A percentile compares a stretch with the other conserved stretches of the same genome.
Evolutionary conservation across 768 basidiomycete species (phyloP).

Genomic region (Brasilioporus rufonigricans): DNA sequence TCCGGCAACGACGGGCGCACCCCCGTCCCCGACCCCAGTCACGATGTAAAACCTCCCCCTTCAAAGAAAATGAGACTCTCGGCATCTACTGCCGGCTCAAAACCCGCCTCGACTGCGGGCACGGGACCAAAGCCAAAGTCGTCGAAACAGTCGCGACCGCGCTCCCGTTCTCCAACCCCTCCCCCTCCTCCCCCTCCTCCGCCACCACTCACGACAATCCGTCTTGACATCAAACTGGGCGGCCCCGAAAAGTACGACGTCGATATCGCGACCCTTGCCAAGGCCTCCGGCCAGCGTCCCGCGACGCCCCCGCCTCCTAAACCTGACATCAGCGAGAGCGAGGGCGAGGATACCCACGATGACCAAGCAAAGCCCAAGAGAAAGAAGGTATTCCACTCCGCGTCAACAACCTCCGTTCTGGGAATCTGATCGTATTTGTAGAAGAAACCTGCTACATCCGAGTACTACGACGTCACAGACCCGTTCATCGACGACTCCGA

Average conservation of each 20-base stretch:
- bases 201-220: constrained; percentile 57
- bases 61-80: constrained; percentile 30
- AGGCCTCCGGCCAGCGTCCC: constrained; percentile 62
- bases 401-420: not conserved
- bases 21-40: constrained; percentile 13
- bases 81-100: constrained; percentile 23
- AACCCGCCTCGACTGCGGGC: constrained; percentile 30
- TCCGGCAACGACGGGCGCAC: constrained; percentile 15
- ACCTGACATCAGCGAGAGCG: constrained; percentile 55
- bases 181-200: constrained; percentile 47
- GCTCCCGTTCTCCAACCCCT: constrained; percentile 47
- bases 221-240: constrained; percentile 66
- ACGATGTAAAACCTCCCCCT: constrained; percentile 28
- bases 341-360: constrained; percentile 44
- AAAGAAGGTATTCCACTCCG: constrained; percentile 35
- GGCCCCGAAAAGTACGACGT: constrained; percentile 77
- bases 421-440: constrained; percentile 18
- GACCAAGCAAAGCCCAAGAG: constrained; percentile 33
- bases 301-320: constrained; percentile 52
- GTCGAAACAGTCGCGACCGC: constrained; percentile 41
- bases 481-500: constrained; percentile 99
- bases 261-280: constrained; percentile 56
- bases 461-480: constrained; percentile 89
- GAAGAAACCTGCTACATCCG: constrained; percentile 54
- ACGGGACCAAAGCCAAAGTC: constrained; percentile 52